phyloP scores from a whole-genome alignment of 495 filamentous ascomycete genomes.

The Penicillium silybi region DNA sequence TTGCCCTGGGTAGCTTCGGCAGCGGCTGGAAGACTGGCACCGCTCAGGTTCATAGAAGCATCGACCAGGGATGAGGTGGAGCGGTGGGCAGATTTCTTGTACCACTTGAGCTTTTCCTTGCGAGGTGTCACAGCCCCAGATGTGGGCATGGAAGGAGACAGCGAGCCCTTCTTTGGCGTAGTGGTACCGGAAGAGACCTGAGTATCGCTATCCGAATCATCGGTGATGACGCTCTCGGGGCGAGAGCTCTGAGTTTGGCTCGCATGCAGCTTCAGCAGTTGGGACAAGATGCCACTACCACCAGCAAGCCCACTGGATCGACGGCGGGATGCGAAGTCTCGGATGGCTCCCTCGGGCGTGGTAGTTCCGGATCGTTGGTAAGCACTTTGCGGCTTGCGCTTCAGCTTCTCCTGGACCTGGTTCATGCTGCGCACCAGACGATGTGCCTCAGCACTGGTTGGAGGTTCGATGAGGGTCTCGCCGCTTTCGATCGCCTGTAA shows the following conservation, averaged over 20 bases:
- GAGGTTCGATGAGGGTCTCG: slow-evolving; percentile 17
- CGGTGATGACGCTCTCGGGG: slow-evolving; percentile 34
- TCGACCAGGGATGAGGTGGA: slow-evolving; percentile 42
- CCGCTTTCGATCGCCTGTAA: slow-evolving; percentile 15
- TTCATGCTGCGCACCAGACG: slow-evolving; percentile 42
- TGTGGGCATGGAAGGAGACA: slow-evolving; percentile 16
- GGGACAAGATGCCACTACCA: slow-evolving; percentile 39
- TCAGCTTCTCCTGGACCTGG: slow-evolving; percentile 24
- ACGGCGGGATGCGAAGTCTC: slow-evolving; percentile 28
- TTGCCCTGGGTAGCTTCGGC: slow-evolving; percentile 29
- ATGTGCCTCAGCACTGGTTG: slow-evolving; percentile 39
- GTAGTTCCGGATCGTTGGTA: slow-evolving; percentile 38
- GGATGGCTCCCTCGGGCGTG: slow-evolving; percentile 34
- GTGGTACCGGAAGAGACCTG: slow-evolving; percentile 33
- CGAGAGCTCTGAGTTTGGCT: slow-evolving; percentile 22
- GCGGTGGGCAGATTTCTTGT: slow-evolving; percentile 49
- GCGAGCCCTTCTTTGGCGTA: slow-evolving; percentile 31
- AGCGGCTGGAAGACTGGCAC: slow-evolving; percentile 28
- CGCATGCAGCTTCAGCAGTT: slow-evolving; percentile 39
- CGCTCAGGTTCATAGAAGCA: slow-evolving; percentile 48
- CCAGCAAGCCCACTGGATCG: slow-evolving; percentile 18
- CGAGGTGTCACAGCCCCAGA: slow-evolving; percentile 58
- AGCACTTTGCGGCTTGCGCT: slow-evolving; percentile 30
- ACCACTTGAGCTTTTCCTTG: slow-evolving; percentile 61
- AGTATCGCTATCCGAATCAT: slow-evolving; percentile 41